Base-by-base conservation (phyloP, 23 red algal genomes). In the Gracilaria gracilis region DNA sequence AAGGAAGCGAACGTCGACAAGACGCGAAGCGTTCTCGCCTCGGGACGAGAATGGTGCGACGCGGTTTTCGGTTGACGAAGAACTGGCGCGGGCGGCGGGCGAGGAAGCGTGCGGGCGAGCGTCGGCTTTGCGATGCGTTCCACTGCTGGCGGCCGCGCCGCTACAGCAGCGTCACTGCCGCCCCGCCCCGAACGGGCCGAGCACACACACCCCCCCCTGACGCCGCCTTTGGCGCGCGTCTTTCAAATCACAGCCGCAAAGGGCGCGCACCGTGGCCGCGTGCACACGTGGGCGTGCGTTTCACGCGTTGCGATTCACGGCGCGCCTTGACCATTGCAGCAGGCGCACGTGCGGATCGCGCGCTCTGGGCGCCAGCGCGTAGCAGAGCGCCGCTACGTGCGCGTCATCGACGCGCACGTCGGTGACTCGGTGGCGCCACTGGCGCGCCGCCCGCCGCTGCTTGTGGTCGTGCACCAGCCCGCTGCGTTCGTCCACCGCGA, bases 401-500 rank as follows among this genome's bases (percentile, higher is more conserved):
- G 0, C 23, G 19, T 4, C 9, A 21, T 77, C 72, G 4, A 77
- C 72, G 23, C 34, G 27, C 72, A 77, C 38, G 72, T 77, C 72
- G 8, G 37, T 17, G 32, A 69, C 64, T 31, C 64, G 64, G 2
- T 19, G 16, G 64, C 64, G 64, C 64, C n/a, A n/a, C n/a, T n/a
- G 28, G 14, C 72, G 72, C 39, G 28, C 36, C 69, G 69, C 28
- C 62, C 12, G 62, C 62, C 28, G 62, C 42, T 11, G 42, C n/a
- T 46, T 33, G 33, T 77, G 31, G 38, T 77, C 72, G 40, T 11
- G n/a, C 72, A 77, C 72, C n/a, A 49, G 72, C 27, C 72, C 72
- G 14, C n/a, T 77, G 38, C 42, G 72, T 20, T 29, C 21, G 46
- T 50, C 72, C 72, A 93, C 80, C 90, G 85, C 70, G 47, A 93